Evolutionary conservation across 306 rosid species (phyloP), one percentile per base, ranked within the genome.

Genomic region (Trichosanthes cucumerina): DNA sequence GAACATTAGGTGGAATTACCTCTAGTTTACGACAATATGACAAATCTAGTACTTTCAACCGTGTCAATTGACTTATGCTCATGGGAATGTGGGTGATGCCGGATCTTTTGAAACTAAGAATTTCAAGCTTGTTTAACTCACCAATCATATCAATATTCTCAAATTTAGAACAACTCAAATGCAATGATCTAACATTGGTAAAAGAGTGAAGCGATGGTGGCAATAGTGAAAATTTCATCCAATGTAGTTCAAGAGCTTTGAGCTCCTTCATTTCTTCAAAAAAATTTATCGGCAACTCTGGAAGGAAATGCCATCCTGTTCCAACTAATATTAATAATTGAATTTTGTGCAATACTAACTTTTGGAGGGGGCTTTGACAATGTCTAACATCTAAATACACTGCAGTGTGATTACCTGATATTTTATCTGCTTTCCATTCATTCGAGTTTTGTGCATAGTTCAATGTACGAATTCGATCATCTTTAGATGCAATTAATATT

Each of bases 91-190:
- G 4, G 23, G n/a, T 9, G 6, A 79, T 2, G 36, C 14, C 0
- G 2, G 82, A 79, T 0, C 0, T 0, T 26, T 18, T 0, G 1
- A 79, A 21, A 57, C 77, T 64, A 1, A 82, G 82, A n/a, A 75
- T n/a, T 62, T 73, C 69, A 4, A 79, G 49, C 16, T 19, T 82
- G 16, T 58, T 31, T 63, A 82, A 58, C 34, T 82, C 70, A 16
- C 77, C 82, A 52, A 82, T 68, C 28, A 73, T 28, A 26, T 73
- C 16, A 7, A 82, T 72, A 18, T 78, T 44, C 5, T 6, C 56
- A 47, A 82, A 79, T 7, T 7, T 1, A 13, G 77, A 82, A 0
- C 0, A 49, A n/a, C 33, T 14, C n/a, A 82, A 28, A 7, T 76
- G 39, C 44, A 82, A 63, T 1, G 34, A 12, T 24, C 52, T 64